These are phyloP conservation scores for Casuarina cunninghamiana DNA, from an alignment of 306 rosid genomes.

Conservation along the genomic window DNA sequence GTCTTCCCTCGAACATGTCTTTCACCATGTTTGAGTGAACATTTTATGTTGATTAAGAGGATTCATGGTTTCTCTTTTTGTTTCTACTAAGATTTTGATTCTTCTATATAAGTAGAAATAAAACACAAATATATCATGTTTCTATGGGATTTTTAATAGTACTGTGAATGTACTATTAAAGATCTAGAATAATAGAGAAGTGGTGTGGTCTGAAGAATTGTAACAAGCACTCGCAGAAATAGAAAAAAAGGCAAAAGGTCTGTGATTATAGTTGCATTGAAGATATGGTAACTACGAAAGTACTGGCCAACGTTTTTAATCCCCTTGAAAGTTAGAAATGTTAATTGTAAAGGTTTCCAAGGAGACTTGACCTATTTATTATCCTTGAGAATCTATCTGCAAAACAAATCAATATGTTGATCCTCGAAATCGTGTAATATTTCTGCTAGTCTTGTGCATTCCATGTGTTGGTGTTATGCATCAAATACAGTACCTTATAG, in stretches of 20 bases:
- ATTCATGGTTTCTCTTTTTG: not conserved
- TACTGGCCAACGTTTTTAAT: conserved; percentile 5
- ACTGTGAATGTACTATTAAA: not conserved
- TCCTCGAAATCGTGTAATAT: conserved; percentile 5
- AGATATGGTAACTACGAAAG: not conserved
- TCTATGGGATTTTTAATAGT: not conserved
- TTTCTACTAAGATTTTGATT: not conserved
- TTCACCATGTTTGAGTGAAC: not conserved
- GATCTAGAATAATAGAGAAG: not conserved
- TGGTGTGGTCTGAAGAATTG: not conserved
- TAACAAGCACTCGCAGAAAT: not conserved
- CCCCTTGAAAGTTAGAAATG: not conserved
- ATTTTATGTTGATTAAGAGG: conserved; percentile 1
- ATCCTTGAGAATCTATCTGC: not conserved
- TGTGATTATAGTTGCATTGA: not conserved
- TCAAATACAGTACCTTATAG: not conserved
- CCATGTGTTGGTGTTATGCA: not conserved
- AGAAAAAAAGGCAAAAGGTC: not conserved
- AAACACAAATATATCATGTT: not conserved
- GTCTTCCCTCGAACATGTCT: not conserved
- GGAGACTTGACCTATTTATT: conserved; percentile 5
- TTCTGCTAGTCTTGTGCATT: not conserved
- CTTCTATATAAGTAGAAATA: not conserved
- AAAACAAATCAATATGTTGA: conserved; percentile 8
- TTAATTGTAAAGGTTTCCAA: conserved; percentile 3